Evolutionary conservation across 1,139 yeast genomes (phyloP), one percentile per base, ranked within the genome.

Genomic region (Meyerozyma carpophila): DNA sequence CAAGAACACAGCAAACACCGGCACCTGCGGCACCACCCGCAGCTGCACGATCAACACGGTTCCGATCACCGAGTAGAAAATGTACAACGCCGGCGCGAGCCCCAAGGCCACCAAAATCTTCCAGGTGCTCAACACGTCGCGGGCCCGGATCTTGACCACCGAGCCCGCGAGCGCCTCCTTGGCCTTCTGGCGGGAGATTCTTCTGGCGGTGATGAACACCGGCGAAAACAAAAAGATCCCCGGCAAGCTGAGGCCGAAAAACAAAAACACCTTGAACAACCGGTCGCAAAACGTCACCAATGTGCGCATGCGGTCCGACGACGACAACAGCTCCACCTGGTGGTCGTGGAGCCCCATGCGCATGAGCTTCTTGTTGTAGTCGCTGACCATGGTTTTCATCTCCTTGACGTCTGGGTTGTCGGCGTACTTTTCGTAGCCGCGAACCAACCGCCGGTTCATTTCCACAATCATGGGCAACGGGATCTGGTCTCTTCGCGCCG

Each of bases 401-500:
- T 56, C 58, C 31, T 59, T 62, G 5, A 71, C 66, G 41, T 68
- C 73, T 0, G 69, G 66, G 32, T 63, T 61, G 39, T 66, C 62
- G 28, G 64, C 54, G 48, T 66, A 63, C 46, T 65, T 55, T 42
- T 69, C 64, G 50, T 71, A 73, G 0, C 76, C 76, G 47, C 61
- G 60, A 11, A 70, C 63, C 32, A 73, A 58, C 42, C 76, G 53
- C 41, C 77, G 50, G 52, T 70, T 72, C 75, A 71, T 68, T 49
- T 73, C 77, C 28, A 71, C 68, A 37, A 72, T 75, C 58, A 72
- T 54, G 1, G 77, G 73, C 20, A 70, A 57, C 1, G 77, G 77
- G 41, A 90, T 71, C 49, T 47, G 46, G 9, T 63, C 66, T 41
- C 73, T 79, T 74, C 42, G 81, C 76, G 42, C 82, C 79, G 50